Percentiles rank a stretch among this genome's conserved stretches.
Evolutionary conservation across 169 alveolate genomes (phyloP).

Genomic region (Eimeria nieschulzi): DNA sequence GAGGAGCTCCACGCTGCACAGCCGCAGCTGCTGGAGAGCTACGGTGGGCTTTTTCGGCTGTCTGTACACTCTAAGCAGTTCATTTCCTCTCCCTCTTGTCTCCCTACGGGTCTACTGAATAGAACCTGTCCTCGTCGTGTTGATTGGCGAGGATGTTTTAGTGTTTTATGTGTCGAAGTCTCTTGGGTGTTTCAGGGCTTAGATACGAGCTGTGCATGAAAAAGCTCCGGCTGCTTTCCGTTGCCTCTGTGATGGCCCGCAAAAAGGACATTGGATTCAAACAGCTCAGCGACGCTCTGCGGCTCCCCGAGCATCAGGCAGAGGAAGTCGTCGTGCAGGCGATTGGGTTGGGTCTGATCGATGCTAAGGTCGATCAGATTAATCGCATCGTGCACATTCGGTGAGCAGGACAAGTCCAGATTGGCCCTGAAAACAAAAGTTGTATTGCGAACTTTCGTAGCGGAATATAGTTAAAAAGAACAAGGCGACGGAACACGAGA

Average conservation of each 20-base stretch:
- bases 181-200: conserved; percentile 48
- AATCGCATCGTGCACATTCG: conserved; percentile 62
- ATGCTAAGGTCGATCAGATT: conserved; percentile 77
- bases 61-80: neutral
- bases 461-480: too few relatives aligned
- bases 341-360: conserved; percentile 73
- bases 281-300: conserved; percentile 45
- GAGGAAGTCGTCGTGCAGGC: conserved; percentile 75
- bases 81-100: neutral
- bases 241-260: conserved; percentile 58
- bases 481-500: neutral
- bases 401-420: too few relatives aligned
- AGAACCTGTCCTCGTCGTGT: neutral
- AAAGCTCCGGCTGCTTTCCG: conserved; percentile 74
- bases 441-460: too few relatives aligned
- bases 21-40: conserved; percentile 44
- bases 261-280: conserved; percentile 45
- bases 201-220: conserved; percentile 69
- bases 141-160: too few relatives aligned
- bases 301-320: conserved; percentile 54
- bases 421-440: too few relatives aligned
- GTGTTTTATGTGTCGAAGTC: neutral
- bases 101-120: neutral
- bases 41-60: neutral
- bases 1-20: conserved; percentile 17